These are phyloP conservation scores for Saturnispora diversa DNA, from an alignment of 805 yeast genomes.

Conservation along the genomic window DNA sequence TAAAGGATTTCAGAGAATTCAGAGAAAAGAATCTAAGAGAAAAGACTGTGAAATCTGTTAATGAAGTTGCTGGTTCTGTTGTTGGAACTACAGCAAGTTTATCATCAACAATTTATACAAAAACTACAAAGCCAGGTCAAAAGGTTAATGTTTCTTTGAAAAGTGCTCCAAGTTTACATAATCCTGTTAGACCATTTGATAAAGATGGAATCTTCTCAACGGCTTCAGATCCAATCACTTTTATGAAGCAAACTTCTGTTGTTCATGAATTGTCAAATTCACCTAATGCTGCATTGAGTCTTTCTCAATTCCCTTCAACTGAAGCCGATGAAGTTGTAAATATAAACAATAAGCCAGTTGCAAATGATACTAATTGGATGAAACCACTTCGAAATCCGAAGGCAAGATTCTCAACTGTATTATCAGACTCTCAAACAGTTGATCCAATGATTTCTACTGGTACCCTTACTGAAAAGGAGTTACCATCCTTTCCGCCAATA, in stretches of 20 bases:
- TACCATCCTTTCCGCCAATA: slow-evolving; percentile 1
- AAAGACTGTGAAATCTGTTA: slow-evolving; percentile 23
- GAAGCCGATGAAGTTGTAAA: not conserved
- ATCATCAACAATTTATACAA: slow-evolving; percentile 27
- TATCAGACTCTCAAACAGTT: too few relatives aligned
- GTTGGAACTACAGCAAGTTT: slow-evolving; percentile 25
- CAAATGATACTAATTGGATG: slow-evolving; percentile 15
- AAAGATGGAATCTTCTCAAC: slow-evolving; percentile 28
- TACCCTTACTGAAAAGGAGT: slow-evolving; percentile 1
- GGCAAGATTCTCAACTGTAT: not conserved
- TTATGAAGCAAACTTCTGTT: slow-evolving; percentile 10
- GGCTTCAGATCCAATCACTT: slow-evolving; percentile 26
- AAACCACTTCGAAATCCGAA: slow-evolving; percentile 15
- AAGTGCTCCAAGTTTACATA: slow-evolving; percentile 24
- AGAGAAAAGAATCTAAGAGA: slow-evolving; percentile 32
- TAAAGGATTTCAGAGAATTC: slow-evolving; percentile 32
- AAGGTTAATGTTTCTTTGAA: slow-evolving; percentile 17
- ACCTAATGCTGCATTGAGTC: not conserved
- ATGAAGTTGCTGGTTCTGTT: slow-evolving; percentile 22
- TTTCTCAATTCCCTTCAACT: slow-evolving; percentile 3
- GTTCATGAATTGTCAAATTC: slow-evolving; percentile 3
- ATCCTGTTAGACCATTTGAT: slow-evolving; percentile 30
- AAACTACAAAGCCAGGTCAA: slow-evolving; percentile 28
- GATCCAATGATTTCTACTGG: too few relatives aligned
- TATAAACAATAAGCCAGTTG: not conserved